These are phyloP conservation scores for Phlebiopsis gigantea DNA, from an alignment of 768 basidiomycete species.

Conservation along the genomic window DNA sequence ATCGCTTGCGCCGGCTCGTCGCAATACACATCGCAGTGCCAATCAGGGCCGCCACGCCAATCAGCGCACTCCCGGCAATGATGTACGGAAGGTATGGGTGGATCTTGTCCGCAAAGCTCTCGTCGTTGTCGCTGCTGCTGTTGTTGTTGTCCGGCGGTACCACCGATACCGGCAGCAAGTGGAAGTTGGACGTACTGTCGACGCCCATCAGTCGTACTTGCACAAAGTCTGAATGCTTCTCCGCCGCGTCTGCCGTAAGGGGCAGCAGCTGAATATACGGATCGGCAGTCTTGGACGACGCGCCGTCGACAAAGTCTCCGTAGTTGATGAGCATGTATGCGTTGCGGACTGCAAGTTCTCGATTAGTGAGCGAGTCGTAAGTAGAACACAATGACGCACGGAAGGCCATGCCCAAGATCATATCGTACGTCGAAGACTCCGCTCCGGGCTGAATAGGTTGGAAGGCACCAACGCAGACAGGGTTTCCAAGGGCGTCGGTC, in stretches of 20 bases:
- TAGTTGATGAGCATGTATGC: conserved; percentile 32
- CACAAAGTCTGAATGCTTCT: conserved; percentile 30
- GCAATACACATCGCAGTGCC: conserved; percentile 16
- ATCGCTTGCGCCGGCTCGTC: conserved; percentile 15
- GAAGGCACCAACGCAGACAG: conserved; percentile 30
- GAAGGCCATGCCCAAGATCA: conserved; percentile 34
- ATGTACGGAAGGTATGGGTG: conserved; percentile 25
- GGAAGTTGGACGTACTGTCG: conserved; percentile 25
- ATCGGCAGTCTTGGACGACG: conserved; percentile 22
- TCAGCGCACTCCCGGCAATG: conserved; percentile 23
- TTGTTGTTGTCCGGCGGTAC: conserved; percentile 17
- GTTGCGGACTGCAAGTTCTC: conserved; percentile 33
- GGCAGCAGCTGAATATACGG: conserved; percentile 32
- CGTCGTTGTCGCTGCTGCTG: conserved; percentile 8
- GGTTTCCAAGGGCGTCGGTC: conserved; percentile 23
- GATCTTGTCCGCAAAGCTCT: conserved; percentile 16
- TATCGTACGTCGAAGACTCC: conserved; percentile 22
- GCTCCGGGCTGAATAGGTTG: conserved; percentile 24
- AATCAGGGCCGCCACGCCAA: conserved; percentile 19
- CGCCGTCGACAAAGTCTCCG: conserved; percentile 30
- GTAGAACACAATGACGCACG: conserved; percentile 20
- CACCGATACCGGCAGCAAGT: conserved; percentile 19
- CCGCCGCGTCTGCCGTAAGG: conserved; percentile 18
- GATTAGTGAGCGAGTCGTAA: not conserved
- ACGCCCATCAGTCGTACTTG: conserved; percentile 24